Conservation (phyloP, 208 protist genomes). For the Trypanosoma conorhini region DNA sequence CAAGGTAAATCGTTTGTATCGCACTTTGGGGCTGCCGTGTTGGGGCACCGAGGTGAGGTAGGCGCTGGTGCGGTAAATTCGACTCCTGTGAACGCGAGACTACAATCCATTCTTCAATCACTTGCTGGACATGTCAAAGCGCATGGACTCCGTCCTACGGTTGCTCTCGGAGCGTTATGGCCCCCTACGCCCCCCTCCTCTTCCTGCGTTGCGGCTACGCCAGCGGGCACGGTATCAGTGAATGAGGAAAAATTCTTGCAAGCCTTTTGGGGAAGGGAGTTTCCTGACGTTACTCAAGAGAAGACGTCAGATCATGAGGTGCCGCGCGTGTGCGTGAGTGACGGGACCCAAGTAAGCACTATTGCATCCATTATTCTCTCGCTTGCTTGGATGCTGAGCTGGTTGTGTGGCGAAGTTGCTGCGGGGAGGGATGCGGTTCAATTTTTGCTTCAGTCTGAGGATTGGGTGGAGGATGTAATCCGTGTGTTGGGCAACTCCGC, state of each 20-base stretch:
- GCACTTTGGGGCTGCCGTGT: not conserved
- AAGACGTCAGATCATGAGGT: conserved; percentile 4
- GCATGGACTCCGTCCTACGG: conserved; percentile 12
- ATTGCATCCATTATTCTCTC: conserved; percentile 29
- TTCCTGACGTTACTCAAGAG: not conserved
- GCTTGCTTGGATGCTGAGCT: conserved; percentile 12
- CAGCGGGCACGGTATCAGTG: not conserved
- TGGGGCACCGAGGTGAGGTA: not conserved
- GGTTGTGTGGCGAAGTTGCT: conserved; percentile 10
- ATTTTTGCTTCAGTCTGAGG: conserved; percentile 5
- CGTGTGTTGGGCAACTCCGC: conserved; percentile 9
- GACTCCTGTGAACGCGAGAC: not conserved
- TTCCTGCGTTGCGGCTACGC: not conserved
- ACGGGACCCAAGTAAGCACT: conserved; percentile 2
- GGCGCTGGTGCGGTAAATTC: not conserved
- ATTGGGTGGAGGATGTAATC: conserved; percentile 3
- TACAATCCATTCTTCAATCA: not conserved
- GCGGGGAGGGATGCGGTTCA: not conserved
- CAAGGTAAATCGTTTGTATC: not conserved
- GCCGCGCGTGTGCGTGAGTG: conserved; percentile 22
- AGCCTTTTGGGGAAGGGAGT: conserved; percentile 14
- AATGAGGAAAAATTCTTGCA: conserved; percentile 4
- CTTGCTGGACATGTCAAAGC: conserved; percentile 18
- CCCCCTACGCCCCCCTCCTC: not conserved
- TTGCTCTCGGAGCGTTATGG: conserved; percentile 6